Percentiles rank a stretch among this genome's conserved stretches.
Evolutionary conservation across 2,329 filamentous ascomycete species (phyloP).

Genomic region (Pseudogymnoascus sp.): DNA sequence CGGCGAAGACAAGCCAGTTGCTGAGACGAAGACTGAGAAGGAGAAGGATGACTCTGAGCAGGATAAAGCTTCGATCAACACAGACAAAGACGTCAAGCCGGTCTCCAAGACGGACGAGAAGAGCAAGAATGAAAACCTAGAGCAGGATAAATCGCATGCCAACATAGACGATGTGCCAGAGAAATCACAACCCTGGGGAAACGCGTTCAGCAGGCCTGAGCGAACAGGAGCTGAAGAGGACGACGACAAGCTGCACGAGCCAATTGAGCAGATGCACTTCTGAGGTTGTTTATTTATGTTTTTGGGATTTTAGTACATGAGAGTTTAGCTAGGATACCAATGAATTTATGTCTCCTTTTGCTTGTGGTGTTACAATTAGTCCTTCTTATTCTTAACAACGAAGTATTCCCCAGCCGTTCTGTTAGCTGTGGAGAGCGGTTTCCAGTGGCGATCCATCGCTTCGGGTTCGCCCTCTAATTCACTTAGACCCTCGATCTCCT

Average conservation of each 20-base stretch:
- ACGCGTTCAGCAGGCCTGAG: background rate
- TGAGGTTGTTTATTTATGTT: slow-evolving; percentile 9
- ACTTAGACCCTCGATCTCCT: slow-evolving; percentile 23
- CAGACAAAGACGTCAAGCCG: background rate
- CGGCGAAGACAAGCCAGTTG: background rate
- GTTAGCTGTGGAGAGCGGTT: slow-evolving; percentile 24
- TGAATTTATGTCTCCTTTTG: slow-evolving; percentile 5
- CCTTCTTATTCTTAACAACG: slow-evolving; percentile 28
- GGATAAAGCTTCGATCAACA: background rate
- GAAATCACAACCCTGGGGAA: background rate
- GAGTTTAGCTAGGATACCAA: slow-evolving; percentile 7
- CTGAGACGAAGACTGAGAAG: slow-evolving; percentile 6
- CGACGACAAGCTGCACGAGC: slow-evolving; percentile 23
- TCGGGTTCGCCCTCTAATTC: slow-evolving; percentile 11
- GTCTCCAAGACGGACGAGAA: background rate
- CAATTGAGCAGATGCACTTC: slow-evolving; percentile 18
- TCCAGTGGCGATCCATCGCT: slow-evolving; percentile 17
- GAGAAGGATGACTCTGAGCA: background rate
- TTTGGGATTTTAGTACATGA: background rate
- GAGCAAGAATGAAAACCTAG: slow-evolving; percentile 20
- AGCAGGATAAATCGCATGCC: slow-evolving; percentile 12
- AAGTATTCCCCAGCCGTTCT: slow-evolving; percentile 29
- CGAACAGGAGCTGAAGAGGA: slow-evolving; percentile 26
- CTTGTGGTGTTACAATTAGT: slow-evolving; percentile 4
- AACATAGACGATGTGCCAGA: slow-evolving; percentile 8